Evolutionary conservation across 2,329 filamentous ascomycete species (phyloP), one percentile per base, ranked within the genome.

Genomic region (Bipolaris oryzae): DNA sequence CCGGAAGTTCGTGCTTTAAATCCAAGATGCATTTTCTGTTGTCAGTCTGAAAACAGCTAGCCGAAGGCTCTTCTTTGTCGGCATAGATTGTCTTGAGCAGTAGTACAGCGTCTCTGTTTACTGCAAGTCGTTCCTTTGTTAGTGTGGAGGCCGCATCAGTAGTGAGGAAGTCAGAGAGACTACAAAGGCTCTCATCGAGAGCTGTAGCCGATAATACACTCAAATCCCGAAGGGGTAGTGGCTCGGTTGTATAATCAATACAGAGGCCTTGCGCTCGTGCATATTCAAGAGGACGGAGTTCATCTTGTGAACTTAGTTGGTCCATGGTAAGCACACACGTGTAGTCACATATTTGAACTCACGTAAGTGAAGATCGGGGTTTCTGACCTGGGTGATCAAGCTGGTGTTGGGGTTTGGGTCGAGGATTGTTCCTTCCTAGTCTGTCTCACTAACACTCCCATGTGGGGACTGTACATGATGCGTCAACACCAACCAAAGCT

Each of bases 241-340:
- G 53, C 1, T 74, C 61, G 5, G 63, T 63, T 3, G 66, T 67
- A 63, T 77, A 77, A 54, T 80, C 69, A 48, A 55, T 67, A 31
- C 76, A 77, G 20, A 83, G 71, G 3, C 76, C 76, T 55, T 82
- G 69, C 46, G 76, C 78, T 21, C 80, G 76, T 18, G 81, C 81
- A 60, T 83, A 84, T 16, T 81, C 77, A 7, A 82, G 67, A 6
- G 79, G 62, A 18, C 75, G 76, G 15, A 71, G 71, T n/a, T 77
- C 74, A 20, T 60, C 57, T 7, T 68, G 61, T 28, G 63, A 48
- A 11, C 63, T 34, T 18, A 10, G 64, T 66, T 66, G 15, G 5
- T 45, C 44, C 50, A 57, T 49, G 1, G 25, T 18, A 20, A 3
- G 3, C 10, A 37, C n/a, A 18, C 7, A 3, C 7, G 20, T 15